Evolutionary conservation across 768 basidiomycete genomes (phyloP), one percentile per base, ranked within the genome.

Genomic region (Boletus reticuloceps): DNA sequence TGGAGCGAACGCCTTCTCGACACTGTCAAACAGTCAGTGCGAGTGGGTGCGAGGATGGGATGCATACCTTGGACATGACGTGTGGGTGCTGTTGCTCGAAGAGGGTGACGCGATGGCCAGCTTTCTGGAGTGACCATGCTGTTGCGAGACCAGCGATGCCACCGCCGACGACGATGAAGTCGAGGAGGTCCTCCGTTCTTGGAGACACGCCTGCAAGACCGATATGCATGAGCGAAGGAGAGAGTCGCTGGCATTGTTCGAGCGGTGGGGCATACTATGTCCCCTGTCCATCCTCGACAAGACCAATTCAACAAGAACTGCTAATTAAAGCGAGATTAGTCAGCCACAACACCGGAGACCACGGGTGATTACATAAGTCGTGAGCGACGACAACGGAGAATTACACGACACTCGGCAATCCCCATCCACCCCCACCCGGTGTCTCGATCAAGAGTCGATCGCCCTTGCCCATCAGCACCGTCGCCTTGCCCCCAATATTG

Each of bases 351-450:
- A n/a, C n/a, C n/a, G n/a, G n/a, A n/a, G n/a, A n/a, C n/a, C n/a
- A n/a, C n/a, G n/a, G n/a, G n/a, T n/a, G n/a, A n/a, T n/a, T n/a
- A n/a, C n/a, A n/a, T n/a, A n/a, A n/a, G n/a, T n/a, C n/a, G n/a
- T n/a, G n/a, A n/a, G n/a, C n/a, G n/a, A n/a, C n/a, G n/a, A n/a
- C n/a, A n/a, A n/a, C n/a, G n/a, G n/a, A n/a, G n/a, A n/a, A n/a
- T n/a, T n/a, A n/a, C n/a, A n/a, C n/a, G n/a, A n/a, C n/a, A n/a
- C n/a, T n/a, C n/a, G n/a, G n/a, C n/a, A n/a, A n/a, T n/a, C n/a
- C 94, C 89, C 89, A 96, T 4, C 85, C 94, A 8, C 94, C 94
- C 10, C 88, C 94, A 1, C 94, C 94, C 0, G 94, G 94, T 0
- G 94, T 95, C 73, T 94, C 85, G 47, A 96, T 84, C 54, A 87